Evolutionary conservation across 495 filamentous ascomycete species (phyloP).

Genomic region (Rhypophila decipiens): DNA sequence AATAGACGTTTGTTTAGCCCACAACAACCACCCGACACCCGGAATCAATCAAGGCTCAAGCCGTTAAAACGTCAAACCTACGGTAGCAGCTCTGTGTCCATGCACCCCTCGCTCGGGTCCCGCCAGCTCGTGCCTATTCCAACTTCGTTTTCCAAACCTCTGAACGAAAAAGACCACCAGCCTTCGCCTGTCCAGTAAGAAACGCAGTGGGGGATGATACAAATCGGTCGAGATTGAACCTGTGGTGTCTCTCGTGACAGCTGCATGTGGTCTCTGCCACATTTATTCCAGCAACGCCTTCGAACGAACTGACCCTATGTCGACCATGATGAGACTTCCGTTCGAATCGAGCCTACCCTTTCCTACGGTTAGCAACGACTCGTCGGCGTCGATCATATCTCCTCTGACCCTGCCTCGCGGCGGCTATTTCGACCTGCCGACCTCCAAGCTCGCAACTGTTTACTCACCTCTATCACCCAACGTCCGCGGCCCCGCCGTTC

Average conservation of each 20-base stretch:
- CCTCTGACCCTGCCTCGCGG: conserved; percentile 32
- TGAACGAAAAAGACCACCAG: no score
- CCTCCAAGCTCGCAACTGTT: conserved; percentile 6
- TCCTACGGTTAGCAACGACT: conserved; percentile 22
- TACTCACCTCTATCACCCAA: conserved; percentile 23
- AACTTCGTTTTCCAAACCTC: neutral
- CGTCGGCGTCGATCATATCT: conserved; percentile 34
- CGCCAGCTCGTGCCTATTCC: neutral
- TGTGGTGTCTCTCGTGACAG: neutral
- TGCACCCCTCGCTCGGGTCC: neutral
- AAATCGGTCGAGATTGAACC: no score
- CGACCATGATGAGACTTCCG: conserved; percentile 25
- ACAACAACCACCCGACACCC: no score
- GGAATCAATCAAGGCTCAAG: neutral
- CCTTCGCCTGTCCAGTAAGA: no score
- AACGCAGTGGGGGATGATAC: no score
- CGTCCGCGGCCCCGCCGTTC: conserved; percentile 10
- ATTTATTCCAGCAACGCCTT: neutral
- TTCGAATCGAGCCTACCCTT: conserved; percentile 22
- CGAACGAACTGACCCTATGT: conserved; percentile 6
- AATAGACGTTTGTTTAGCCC: no score
- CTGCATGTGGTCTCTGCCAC: neutral
- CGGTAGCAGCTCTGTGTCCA: neutral
- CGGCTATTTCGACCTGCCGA: conserved; percentile 28
- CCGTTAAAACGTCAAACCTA: neutral